Percentiles rank a stretch among this genome's conserved stretches.
phyloP scores from a whole-genome alignment of 2,329 filamentous ascomycete genomes.

The Teratosphaeriaceae sp. region DNA sequence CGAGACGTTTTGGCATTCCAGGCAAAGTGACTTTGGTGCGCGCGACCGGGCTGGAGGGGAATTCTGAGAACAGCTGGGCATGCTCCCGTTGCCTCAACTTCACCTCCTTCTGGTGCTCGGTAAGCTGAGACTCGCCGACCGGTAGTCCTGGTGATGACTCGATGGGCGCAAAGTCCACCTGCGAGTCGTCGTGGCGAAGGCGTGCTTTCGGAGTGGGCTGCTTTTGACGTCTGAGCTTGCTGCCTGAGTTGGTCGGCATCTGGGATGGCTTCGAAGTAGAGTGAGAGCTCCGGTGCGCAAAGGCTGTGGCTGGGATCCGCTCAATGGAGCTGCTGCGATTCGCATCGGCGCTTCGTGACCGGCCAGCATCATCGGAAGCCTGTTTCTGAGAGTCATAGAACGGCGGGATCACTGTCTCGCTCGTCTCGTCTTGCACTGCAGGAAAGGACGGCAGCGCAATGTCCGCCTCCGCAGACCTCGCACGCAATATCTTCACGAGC shows the following conservation, averaged over 20 bases:
- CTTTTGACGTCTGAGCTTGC: background rate
- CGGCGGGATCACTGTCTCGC: slow-evolving; percentile 25
- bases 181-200: slow-evolving; percentile 72
- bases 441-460: slow-evolving; percentile 45
- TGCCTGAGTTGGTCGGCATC: background rate
- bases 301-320: background rate
- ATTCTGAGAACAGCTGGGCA: slow-evolving; percentile 60
- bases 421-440: slow-evolving; percentile 29
- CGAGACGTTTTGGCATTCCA: slow-evolving; percentile 19
- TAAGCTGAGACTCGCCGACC: slow-evolving; percentile 61
- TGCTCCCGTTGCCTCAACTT: slow-evolving; percentile 62
- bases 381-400: slow-evolving; percentile 19
- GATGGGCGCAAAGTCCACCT: slow-evolving; percentile 68
- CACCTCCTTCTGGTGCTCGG: slow-evolving; percentile 72
- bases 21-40: slow-evolving; percentile 20
- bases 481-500: slow-evolving; percentile 57
- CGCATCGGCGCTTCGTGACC: background rate
- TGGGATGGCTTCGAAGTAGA: background rate
- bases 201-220: slow-evolving; percentile 39
- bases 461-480: slow-evolving; percentile 50
- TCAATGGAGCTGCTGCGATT: background rate
- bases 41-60: slow-evolving; percentile 49
- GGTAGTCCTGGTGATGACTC: slow-evolving; percentile 46
- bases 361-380: no score
- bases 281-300: background rate